Conservation (phyloP, 345 rosid genomes). For the Gynandropsis gynandra region DNA sequence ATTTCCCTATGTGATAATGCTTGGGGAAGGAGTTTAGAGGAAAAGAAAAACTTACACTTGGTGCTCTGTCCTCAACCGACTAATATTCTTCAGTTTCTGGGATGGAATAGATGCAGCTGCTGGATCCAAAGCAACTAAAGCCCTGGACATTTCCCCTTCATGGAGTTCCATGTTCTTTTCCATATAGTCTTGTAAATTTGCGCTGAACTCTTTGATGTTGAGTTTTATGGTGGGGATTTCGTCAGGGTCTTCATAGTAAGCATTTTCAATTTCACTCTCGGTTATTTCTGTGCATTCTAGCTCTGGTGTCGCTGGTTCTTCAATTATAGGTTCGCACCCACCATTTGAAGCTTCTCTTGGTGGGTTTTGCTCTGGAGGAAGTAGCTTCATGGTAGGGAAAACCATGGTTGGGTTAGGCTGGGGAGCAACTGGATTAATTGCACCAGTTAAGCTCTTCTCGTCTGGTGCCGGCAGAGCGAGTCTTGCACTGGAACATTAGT, state of each 20-base stretch:
- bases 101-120: slow-evolving; percentile 58
- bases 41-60: slow-evolving; percentile 68
- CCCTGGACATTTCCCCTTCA: slow-evolving; percentile 70
- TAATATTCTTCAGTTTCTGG: slow-evolving; percentile 67
- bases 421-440: slow-evolving; percentile 24
- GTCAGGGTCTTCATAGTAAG: slow-evolving; percentile 55
- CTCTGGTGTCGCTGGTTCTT: slow-evolving; percentile 82
- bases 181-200: slow-evolving; percentile 49
- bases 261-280: slow-evolving; percentile 68
- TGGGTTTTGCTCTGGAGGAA: slow-evolving; percentile 31
- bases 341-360: slow-evolving; percentile 16
- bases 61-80: slow-evolving; percentile 87
- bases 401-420: slow-evolving; percentile 27
- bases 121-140: slow-evolving; percentile 74
- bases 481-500: slow-evolving; percentile 63
- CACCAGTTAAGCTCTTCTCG: slow-evolving; percentile 46
- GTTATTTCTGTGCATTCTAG: slow-evolving; percentile 35
- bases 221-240: slow-evolving; percentile 75
- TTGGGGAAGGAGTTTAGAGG: slow-evolving; percentile 7
- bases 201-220: slow-evolving; percentile 51
- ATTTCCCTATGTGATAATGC: background rate
- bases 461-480: slow-evolving; percentile 83
- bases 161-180: slow-evolving; percentile 62
- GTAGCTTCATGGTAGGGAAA: slow-evolving; percentile 38
- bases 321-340: slow-evolving; percentile 58